Conservation (phyloP, 169 alveolate genomes). For the Plasmodium gonderi region DNA sequence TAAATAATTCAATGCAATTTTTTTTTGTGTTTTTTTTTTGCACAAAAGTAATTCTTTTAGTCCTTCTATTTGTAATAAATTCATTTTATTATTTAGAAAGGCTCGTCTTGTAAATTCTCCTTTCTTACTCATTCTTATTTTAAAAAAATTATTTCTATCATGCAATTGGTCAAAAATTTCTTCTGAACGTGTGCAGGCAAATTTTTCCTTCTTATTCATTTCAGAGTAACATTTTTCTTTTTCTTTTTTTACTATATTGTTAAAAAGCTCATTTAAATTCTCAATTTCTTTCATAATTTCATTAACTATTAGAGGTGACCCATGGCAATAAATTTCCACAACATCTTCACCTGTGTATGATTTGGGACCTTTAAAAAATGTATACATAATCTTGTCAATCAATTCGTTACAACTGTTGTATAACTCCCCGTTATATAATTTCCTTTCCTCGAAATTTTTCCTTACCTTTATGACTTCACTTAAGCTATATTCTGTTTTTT, state of each 20-base stretch:
- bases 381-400: slow-evolving; percentile 11
- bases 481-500: slow-evolving; percentile 19
- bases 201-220: slow-evolving; percentile 10
- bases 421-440: not conserved
- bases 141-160: not conserved
- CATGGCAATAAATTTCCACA: slow-evolving; percentile 85
- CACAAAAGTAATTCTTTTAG: slow-evolving; percentile 42
- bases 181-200: not conserved
- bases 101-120: slow-evolving; percentile 87
- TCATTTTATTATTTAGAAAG: slow-evolving; percentile 77
- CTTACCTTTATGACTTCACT: slow-evolving; percentile 6
- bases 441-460: slow-evolving; percentile 22
- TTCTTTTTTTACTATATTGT: slow-evolving; percentile 23
- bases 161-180: not conserved
- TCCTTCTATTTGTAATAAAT: slow-evolving; percentile 77
- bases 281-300: slow-evolving; percentile 74
- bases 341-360: slow-evolving; percentile 88
- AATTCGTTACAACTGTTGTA: not conserved
- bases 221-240: slow-evolving; percentile 12
- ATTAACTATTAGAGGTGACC: slow-evolving; percentile 77
- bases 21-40: slow-evolving; percentile 16
- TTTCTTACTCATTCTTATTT: slow-evolving; percentile 78
- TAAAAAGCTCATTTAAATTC: slow-evolving; percentile 1
- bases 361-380: slow-evolving; percentile 73
- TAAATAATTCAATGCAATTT: slow-evolving; percentile 46